Conservation (phyloP, 176 grass and related monocot genomes). For the Melocanna baccifera region DNA sequence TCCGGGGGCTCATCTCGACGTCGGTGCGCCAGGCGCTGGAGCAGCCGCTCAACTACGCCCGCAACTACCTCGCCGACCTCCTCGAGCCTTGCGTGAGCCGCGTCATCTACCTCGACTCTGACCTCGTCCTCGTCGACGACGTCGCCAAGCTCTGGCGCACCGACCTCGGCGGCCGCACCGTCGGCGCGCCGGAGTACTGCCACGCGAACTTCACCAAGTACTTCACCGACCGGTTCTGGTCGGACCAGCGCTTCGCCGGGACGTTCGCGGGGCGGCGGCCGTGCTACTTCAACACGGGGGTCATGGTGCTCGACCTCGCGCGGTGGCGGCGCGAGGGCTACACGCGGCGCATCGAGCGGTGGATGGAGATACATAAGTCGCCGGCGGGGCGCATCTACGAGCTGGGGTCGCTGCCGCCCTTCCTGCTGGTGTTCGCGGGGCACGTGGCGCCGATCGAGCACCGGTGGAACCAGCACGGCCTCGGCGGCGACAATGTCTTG, state of each 20-base stretch:
- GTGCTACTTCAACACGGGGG: constrained; percentile 94
- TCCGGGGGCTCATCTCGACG: constrained; percentile 76
- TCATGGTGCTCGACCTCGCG: constrained; percentile 78
- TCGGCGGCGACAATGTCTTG: constrained; percentile 80
- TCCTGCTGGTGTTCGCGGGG: constrained; percentile 88
- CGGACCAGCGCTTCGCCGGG: constrained; percentile 46
- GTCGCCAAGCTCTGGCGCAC: constrained; percentile 90
- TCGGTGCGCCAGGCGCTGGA: constrained; percentile 87
- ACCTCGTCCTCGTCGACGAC: constrained; percentile 91
- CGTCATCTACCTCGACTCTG: constrained; percentile 87
- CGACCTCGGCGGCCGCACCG: constrained; percentile 54
- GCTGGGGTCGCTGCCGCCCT: constrained; percentile 83
- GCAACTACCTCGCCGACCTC: constrained; percentile 79
- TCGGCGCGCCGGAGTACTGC: constrained; percentile 94
- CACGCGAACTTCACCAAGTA: constrained; percentile 97
- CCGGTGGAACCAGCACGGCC: constrained; percentile 96
- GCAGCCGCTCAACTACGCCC: constrained; percentile 87
- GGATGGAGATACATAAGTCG: constrained; percentile 92
- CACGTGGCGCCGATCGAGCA: constrained; percentile 90
- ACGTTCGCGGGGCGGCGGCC: constrained; percentile 59
- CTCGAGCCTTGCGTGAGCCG: constrained; percentile 79
- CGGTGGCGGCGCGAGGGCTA: constrained; percentile 57
- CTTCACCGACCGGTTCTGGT: constrained; percentile 79
- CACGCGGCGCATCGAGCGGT: constrained; percentile 72
- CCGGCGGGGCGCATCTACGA: constrained; percentile 74